These are phyloP conservation scores for Candida wancherniae DNA, from an alignment of 805 yeast species.

Conservation along the genomic window DNA sequence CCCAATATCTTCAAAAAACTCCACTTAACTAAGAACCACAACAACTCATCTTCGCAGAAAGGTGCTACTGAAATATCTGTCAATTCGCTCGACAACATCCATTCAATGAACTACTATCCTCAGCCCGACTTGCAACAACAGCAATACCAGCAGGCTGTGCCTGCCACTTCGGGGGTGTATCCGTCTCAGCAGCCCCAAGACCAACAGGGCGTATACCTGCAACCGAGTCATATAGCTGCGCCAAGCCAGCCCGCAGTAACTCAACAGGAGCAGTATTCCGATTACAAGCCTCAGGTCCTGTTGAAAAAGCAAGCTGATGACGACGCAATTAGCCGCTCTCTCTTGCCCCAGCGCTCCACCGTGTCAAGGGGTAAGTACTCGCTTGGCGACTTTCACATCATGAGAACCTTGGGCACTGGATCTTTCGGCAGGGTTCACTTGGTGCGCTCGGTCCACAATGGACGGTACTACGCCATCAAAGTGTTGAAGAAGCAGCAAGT, in stretches of 20 bases:
- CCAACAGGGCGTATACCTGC: neutral
- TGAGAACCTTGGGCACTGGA: conserved; percentile 58
- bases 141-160: neutral
- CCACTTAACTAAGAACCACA: conserved; percentile 12
- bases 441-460: conserved; percentile 54
- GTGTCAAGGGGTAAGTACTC: conserved; percentile 53
- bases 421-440: conserved; percentile 59
- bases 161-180: neutral
- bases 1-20: conserved; percentile 16
- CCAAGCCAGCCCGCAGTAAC: neutral
- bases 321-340: conserved; percentile 15
- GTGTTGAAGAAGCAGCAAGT: conserved; percentile 54
- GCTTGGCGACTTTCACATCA: conserved; percentile 50
- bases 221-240: no score
- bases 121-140: conserved; percentile 3
- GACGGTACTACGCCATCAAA: conserved; percentile 56
- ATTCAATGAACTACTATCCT: conserved; percentile 14
- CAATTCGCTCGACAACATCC: conserved; percentile 11
- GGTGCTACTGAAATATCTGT: conserved; percentile 8
- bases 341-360: conserved; percentile 17
- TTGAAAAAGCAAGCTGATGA: conserved; percentile 9
- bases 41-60: conserved; percentile 4
- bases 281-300: no score
- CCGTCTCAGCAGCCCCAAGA: conserved; percentile 1
- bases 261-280: conserved; percentile 1